Evolutionary conservation across 2,329 filamentous ascomycete species (phyloP), one percentile per base, ranked within the genome.

Genomic region (Alternaria angustiovoidea): DNA sequence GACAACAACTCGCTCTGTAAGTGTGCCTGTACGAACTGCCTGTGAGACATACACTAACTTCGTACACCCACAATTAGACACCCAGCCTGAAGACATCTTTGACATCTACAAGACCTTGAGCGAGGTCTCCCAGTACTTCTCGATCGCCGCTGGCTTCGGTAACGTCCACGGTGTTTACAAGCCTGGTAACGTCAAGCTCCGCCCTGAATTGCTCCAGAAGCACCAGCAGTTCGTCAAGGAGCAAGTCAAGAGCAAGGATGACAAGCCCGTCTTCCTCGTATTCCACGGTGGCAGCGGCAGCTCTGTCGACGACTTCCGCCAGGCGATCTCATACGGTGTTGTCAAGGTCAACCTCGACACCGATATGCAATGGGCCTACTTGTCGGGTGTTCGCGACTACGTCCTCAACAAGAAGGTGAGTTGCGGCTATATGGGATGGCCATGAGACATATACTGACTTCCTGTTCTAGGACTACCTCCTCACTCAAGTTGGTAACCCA

Each of bases 311-410:
- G 95, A 99, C 85, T 99, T 91, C 87, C 86, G 69, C 7, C 65
- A 75, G 57, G 73, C 73, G 16, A 75, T 75, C 60, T 68, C 64
- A 79, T 91, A 94, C 82, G 95, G 95, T 86, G 94, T 99, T 73
- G 91, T 97, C 85, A 99, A 99, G 90, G 95, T 99, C 84, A 99
- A 99, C 86, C 86, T 99, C 75, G 95, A 99, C 84, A 99, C 95
- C 51, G 95, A 99, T 79, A 88, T 98, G 83, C 94, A 98, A 86
- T 80, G 76, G 75, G 94, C 94, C 61, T 99, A 98, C 87, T 87
- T 95, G 70, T 84, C 84, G 64, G 95, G 95, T 83, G 91, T 98
- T 84, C 92, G 95, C 67, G 94, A 99, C 85, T 99, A 93, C 86
- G 87, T 93, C 76, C 91, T 88, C 81, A 97, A 97, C 88, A 94